phyloP scores from a whole-genome alignment of 1,139 yeast genomes.

The Geotrichum australiense region DNA sequence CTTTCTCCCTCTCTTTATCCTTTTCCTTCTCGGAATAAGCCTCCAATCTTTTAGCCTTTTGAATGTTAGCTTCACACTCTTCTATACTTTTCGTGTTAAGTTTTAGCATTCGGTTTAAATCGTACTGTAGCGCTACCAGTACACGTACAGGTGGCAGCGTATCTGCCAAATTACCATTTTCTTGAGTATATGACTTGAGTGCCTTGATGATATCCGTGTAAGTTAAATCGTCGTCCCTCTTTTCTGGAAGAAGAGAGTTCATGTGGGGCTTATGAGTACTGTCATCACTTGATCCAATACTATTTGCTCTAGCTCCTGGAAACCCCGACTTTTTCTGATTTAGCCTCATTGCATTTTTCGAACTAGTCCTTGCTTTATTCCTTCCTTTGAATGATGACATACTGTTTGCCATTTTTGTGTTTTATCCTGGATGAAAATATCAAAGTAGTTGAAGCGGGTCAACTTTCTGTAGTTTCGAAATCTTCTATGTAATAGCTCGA shows the following conservation, averaged over 20 bases:
- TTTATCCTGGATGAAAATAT: no score
- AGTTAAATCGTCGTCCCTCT: slow-evolving; percentile 14
- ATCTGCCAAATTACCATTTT: slow-evolving; percentile 9
- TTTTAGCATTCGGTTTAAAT: slow-evolving; percentile 12
- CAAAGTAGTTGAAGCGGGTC: no score
- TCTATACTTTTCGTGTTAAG: slow-evolving; percentile 9
- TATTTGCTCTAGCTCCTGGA: slow-evolving; percentile 9
- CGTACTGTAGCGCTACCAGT: slow-evolving; percentile 13
- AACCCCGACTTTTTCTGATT: slow-evolving; percentile 8
- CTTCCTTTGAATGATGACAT: slow-evolving; percentile 15
- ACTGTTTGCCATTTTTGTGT: no score
- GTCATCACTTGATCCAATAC: slow-evolving; percentile 11
- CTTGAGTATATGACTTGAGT: slow-evolving; percentile 8
- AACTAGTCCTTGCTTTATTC: slow-evolving; percentile 8
- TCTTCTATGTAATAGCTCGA: no score
- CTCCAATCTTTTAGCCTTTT: slow-evolving; percentile 14
- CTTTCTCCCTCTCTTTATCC: no score
- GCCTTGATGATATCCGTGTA: slow-evolving; percentile 14
- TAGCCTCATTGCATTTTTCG: slow-evolving; percentile 2
- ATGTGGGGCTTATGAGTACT: slow-evolving; percentile 1
- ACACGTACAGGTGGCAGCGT: slow-evolving; percentile 14
- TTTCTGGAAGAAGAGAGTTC: slow-evolving; percentile 14
- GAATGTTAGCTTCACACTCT: slow-evolving; percentile 13
- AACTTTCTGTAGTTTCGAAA: no score
- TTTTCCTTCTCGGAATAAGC: no score